Evolutionary conservation across 306 rosid species (phyloP), one percentile per base, ranked within the genome.

Genomic region (Fragaria iinumae): DNA sequence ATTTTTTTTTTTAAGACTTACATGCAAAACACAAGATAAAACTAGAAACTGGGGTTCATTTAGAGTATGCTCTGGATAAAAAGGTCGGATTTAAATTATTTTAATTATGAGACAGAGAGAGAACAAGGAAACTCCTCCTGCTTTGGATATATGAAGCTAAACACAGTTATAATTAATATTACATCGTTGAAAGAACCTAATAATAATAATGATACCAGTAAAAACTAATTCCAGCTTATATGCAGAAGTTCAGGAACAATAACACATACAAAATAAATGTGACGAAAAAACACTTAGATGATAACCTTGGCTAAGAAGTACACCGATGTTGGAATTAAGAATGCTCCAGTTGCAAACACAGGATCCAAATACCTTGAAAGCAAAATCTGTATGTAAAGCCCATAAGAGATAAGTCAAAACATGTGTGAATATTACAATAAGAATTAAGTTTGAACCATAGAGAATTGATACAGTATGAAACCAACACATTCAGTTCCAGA

Each of bases 331-430:
- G 99, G 99, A 83, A 96, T 73, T 55, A 91, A 27, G 72, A 96
- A 86, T 78, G 97, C 99, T 83, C 97, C 99, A 73, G 96, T 87
- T 43, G 98, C 97, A 85, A 91, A 87, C 73, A 83, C 74, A 2
- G 92, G 97, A 76, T 81, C 82, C 81, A 92, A 84, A 86, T 82
- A 77, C 82, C 90, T 80, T 34, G 90, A 83, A 69, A 95, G 89
- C 83, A 92, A 82, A 84, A 92, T 80, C 99, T 96, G 93, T 92
- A 91, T 70, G 79, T 53, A 76, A 78, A 82, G 47, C 27, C 64
- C 77, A 82, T 64, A 47, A 66, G 53, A 27, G 73, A 86, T 69
- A 23, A 29, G 69, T 78, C 45, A 64, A 69, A 57, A 80, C 71
- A 60, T 74, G 27, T 43, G 27, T 43, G 55, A 60, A 13, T 55